Percentiles rank a stretch among this genome's conserved stretches.
These are phyloP conservation scores for Debaryomyces udenii DNA, from an alignment of 1,139 yeast species.

Conservation along the genomic window DNA sequence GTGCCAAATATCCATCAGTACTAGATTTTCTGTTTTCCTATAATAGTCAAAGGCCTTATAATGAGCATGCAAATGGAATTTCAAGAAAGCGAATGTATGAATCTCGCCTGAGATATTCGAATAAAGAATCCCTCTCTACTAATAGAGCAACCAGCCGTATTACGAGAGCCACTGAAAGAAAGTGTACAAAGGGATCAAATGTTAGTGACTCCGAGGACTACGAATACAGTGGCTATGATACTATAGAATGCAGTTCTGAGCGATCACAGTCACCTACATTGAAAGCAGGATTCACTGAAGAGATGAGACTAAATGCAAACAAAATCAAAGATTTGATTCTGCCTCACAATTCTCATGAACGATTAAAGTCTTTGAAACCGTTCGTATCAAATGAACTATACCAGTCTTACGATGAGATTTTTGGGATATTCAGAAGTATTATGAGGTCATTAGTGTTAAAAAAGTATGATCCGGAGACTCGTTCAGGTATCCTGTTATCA, in stretches of 20 bases:
- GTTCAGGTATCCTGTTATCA: constrained; percentile 22
- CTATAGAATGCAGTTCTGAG: too few species aligned
- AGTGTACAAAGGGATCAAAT: background rate
- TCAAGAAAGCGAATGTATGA: too few species aligned
- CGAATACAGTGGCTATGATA: too few species aligned
- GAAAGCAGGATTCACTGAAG: background rate
- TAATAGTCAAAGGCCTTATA: background rate
- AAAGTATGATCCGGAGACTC: background rate
- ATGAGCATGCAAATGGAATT: too few species aligned
- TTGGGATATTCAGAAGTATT: constrained; percentile 30
- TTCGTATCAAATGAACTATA: constrained; percentile 30
- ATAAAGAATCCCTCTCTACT: too few species aligned
- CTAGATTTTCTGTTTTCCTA: constrained; percentile 17
- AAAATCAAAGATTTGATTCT: constrained; percentile 13
- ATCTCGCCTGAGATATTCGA: too few species aligned
- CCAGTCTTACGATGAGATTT: constrained; percentile 34
- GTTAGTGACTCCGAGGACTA: background rate
- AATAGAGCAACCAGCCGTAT: too few species aligned
- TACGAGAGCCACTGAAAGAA: background rate
- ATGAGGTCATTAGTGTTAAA: constrained; percentile 19
- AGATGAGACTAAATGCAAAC: background rate
- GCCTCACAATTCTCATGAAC: constrained; percentile 27
- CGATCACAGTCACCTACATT: background rate
- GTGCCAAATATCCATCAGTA: constrained; percentile 27
- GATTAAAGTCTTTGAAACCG: constrained; percentile 31